Evolutionary conservation across 192 early-diverging fungal species (phyloP), one percentile per base, ranked within the genome.

Genomic region (Linnemannia elongata): DNA sequence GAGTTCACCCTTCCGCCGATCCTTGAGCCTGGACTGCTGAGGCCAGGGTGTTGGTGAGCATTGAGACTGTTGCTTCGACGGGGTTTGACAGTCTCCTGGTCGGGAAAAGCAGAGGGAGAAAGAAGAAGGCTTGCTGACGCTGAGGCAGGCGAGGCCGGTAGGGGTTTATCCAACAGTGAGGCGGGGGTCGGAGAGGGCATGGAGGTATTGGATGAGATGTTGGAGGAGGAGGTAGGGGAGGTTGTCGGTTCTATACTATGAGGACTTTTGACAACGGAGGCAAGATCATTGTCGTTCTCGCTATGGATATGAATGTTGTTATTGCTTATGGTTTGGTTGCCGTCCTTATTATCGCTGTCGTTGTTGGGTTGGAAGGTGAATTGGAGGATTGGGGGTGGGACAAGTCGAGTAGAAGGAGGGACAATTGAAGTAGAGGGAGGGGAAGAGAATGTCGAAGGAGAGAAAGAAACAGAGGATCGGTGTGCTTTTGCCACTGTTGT

Each of bases 141-240:
- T 22, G 24, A 17, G 3, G 57, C 7, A 52, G 80, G 74, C 18
- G 66, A 55, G 9, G 52, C 52, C 1, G 81, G 81, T 49, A 82
- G 75, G 52, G 81, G 75, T 36, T 82, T 82, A 42, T 82, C 52
- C n/a, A 72, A 12, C 30, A 63, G 52, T 6, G 44, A 24, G 74
- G 30, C 15, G 60, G 76, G 30, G 30, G 71, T 27, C 10, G 36
- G 39, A 35, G 44, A 36, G 33, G 69, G 27, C 27, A 44, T 38
- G 57, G 72, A 8, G 79, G 20, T 69, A 70, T 78, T 24, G 33
- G 20, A 41, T 6, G n/a, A 39, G 6, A 49, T 4, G 49, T 60
- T 55, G 49, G 18, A 42, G 72, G 45, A 74, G 15, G 47, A 33
- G 20, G 41, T 18, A 47, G 72, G 54, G 30, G 45, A 45, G 13